Base-by-base conservation (phyloP, 1,284 basidiomycete genomes). In the Marasmius oreades region DNA sequence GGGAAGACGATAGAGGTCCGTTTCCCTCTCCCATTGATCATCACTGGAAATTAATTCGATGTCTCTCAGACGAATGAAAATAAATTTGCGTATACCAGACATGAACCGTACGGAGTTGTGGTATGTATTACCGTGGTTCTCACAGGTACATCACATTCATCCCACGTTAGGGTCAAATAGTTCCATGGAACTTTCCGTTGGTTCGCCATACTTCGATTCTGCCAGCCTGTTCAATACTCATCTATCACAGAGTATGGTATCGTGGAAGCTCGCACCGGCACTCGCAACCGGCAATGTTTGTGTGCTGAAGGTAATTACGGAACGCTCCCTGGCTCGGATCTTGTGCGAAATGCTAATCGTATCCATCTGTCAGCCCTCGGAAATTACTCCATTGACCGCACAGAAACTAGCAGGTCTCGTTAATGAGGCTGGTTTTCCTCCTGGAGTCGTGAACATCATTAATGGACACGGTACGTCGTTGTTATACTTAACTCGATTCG, bases 21-120 rank as follows among this genome's bases (percentile, higher is more conserved):
- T 61, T 59, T 75, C 52, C 28, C 4, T 11, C 22, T 55, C 37
- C 16, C n/a, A n/a, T n/a, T n/a, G n/a, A n/a, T n/a, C n/a, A n/a
- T n/a, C n/a, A n/a, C n/a, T n/a, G n/a, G n/a, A n/a, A n/a, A n/a
- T n/a, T n/a, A n/a, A n/a, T n/a, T n/a, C n/a, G n/a, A n/a, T n/a
- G n/a, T n/a, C n/a, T n/a, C n/a, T 18, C 55, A 81, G 82, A 87
- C 85, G 42, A 72, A 73, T 57, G 78, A 86, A 61, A 66, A 66
- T 26, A 90, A 88, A 69, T 74, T 92, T 58, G 81, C 79, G 2
- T 92, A 89, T 73, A 88, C 90, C 18, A 79, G 85, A 31, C 90
- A 93, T 69, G 93, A 96, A 73, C 93, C 93, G n/a, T 87, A 92
- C 64, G 93, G 93, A 63, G 93, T 95, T 58, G 81, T 84, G 23